Base-by-base conservation (phyloP, 305 asterid genomes). In the Petunia hybrid region DNA sequence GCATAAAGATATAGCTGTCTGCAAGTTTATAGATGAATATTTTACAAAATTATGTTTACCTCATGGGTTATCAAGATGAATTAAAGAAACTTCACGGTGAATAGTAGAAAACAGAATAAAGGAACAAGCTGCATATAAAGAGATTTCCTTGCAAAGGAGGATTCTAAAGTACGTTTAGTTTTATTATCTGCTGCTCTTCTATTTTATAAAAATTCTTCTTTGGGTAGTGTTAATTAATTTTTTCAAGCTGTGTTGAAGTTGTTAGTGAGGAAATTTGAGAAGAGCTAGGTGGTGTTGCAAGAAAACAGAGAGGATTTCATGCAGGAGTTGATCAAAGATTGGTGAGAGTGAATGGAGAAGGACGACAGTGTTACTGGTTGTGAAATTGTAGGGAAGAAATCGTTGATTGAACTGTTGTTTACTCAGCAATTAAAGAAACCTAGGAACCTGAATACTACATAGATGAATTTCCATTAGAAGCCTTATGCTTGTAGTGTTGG, bases 401-500 rank as follows among this genome's bases (percentile, higher is more conserved):
- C 93, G 4, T 83, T 93, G 91, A 90, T 92, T 74, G 89, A 89
- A 68, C 87, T 87, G 5, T 64, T 86, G 77, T 41, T 86, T 80
- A 16, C 79, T 2, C 40, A 81, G 63, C 85, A 84, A 80, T 40
- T 77, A 69, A 63, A 14, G 12, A 22, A 22, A 22, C 31, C 31
- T 22, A 22, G 31, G 89, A 86, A 4, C 89, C 87, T 0, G 86
- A 86, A n/a, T 84, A 86, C 35, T 86, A 86, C 73, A 75, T 68
- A 1, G 87, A 86, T 40, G 82, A 81, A 79, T 74, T 62, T 22
- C 1, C 16, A 86, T 86, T 80, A 65, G 89, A 75, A 79, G 84
- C 78, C 86, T 86, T 1, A 83, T 86, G 85, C 77, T 82, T 79
- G 97, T 91, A 79, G 77, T 93, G 70, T 67, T 93, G 97, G 97